Evolutionary conservation across 495 filamentous ascomycete genomes (phyloP), one percentile per base, ranked within the genome.

Genomic region (Penicillium desertorum): DNA sequence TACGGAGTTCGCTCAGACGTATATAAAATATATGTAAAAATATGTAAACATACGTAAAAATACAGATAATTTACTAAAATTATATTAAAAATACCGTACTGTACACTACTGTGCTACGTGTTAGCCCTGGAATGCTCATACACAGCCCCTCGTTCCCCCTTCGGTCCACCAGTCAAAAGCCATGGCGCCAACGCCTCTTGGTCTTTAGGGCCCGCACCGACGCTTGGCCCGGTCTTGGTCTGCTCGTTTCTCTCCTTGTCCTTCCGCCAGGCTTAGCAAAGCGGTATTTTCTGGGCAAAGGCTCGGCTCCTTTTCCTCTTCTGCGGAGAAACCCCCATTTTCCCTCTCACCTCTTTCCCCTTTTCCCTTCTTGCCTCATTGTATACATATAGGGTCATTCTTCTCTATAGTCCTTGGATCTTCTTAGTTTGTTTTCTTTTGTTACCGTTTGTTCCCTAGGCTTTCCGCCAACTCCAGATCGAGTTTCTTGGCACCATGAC

Each of bases 281-380:
- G 62, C 59, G 64, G 57, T 42, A 55, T 75, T 71, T 67, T 72
- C 72, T 76, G 63, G 74, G 72, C 73, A 73, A 62, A 69, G 64
- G 60, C 68, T 74, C 71, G 71, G 70, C 71, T 71, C 65, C 60
- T 65, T 67, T 63, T 59, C 58, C 59, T 63, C 63, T 61, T 58
- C 69, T 60, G 46, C 51, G 51, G 59, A 61, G 54, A 59, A 42
- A 19, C 22, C 53, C 27, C 43, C 29, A 17, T 47, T 63, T 62
- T 53, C 51, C 56, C 49, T 47, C 54, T 54, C 61, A 58, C 65
- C 46, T 46, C 48, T 47, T 45, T 45, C 53, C 54, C 62, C 55
- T 54, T 45, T 42, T 54, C 53, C 51, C 53, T 45, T 56, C 51
- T 64, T 45, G 52, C 56, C 32, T 53, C 30, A 25, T 52, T 49